Base-by-base conservation (phyloP, 2,329 filamentous ascomycete genomes). In the Sarocladiaceae sp. region DNA sequence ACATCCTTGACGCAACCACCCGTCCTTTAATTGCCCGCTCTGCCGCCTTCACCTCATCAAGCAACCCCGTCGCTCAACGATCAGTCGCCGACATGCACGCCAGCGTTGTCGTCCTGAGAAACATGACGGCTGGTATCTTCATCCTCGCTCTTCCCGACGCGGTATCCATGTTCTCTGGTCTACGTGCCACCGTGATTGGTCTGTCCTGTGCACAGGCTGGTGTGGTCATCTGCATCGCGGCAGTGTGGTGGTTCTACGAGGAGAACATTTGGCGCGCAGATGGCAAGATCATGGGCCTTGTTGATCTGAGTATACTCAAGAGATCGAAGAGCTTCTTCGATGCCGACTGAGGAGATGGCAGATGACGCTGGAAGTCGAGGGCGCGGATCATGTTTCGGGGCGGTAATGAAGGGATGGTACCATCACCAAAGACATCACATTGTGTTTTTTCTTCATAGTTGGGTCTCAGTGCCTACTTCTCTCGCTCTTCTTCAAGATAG, bases 1-100 rank as follows among this genome's bases (percentile, higher is more conserved):
- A 63, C 20, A 51, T 61, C 2, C 58, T 76, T 5, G 66, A 72
- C 44, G 59, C 62, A 3, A 63, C 67, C 1, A 60, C 63, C 2
- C 56, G 59, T 3, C 70, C 72, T 2, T 54, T 71, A 20, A 61
- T 76, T 34, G 60, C 62, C 20, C 62, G 65, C n/a, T 74, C 70
- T 24, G 68, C 72, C 6, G 66, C 67, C 35, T 76, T 72, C 49
- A 75, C 71, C 0, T 68, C 64, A 3, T 62, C 68, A 5, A 74
- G 65, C 53, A 59, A 74, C 19, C 60, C 59, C n/a, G 58, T 67
- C 11, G 65, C 65, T 19, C 61, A 72, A 43, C 66, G 72, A 23
- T 70, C 64, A 51, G 23, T 39, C 26, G 24, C 26, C 15, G 34
- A 41, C 19, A 33, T 40, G 33, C 33, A 45, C 44, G 44, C 44